Conservation (phyloP, 768 basidiomycete genomes). For the Favolaschia claudopus region DNA sequence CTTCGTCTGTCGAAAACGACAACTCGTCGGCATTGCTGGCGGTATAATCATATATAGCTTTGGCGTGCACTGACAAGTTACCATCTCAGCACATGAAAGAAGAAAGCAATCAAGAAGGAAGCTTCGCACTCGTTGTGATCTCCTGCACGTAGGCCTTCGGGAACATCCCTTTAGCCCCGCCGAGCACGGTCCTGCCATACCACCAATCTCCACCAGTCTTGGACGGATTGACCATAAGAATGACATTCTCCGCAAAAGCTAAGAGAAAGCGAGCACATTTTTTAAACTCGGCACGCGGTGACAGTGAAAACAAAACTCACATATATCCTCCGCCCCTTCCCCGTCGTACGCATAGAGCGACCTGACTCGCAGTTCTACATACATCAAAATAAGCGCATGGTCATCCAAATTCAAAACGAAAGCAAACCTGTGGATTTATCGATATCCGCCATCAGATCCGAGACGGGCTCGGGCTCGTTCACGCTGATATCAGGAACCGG, state of each 20-base stretch:
- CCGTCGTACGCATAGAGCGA: conserved; percentile 87
- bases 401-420: conserved; percentile 1
- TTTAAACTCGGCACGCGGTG: neutral
- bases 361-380: conserved; percentile 74
- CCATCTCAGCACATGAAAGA: neutral
- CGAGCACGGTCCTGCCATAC: conserved; percentile 77
- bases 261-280: conserved; percentile 17
- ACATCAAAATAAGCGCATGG: conserved; percentile 3
- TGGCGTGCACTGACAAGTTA: conserved; percentile 63
- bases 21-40: conserved; percentile 80
- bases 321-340: conserved; percentile 87
- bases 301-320: conserved; percentile 52
- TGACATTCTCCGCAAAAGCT: conserved; percentile 85
- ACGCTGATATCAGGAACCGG: conserved; percentile 66
- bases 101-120: neutral
- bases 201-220: conserved; percentile 92
- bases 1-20: conserved; percentile 84
- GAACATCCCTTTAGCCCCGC: conserved; percentile 84
- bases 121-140: conserved; percentile 66
- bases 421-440: conserved; percentile 64
- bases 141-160: conserved; percentile 88
- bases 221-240: conserved; percentile 84
- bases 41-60: conserved; percentile 81
- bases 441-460: conserved; percentile 74
- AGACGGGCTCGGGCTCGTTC: conserved; percentile 45